A percentile compares a stretch with the other conserved stretches of the same genome.
phyloP scores from a whole-genome alignment of 2,329 filamentous ascomycete genomes.

The Scedosporium minutisporum region DNA sequence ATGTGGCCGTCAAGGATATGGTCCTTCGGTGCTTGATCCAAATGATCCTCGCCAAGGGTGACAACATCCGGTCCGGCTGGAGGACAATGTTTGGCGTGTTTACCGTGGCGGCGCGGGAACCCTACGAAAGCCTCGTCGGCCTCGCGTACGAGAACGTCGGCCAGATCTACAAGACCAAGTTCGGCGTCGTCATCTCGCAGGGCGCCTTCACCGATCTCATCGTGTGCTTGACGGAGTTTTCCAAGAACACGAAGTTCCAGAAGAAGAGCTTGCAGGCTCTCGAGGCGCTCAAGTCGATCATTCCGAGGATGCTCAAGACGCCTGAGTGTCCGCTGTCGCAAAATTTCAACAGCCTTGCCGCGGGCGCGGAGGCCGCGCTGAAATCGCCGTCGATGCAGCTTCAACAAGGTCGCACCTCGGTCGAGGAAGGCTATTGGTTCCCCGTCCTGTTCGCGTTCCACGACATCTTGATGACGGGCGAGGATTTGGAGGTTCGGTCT shows the following conservation, averaged over 20 bases:
- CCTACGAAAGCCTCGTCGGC: slow-evolving; percentile 86
- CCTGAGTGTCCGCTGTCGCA: slow-evolving; percentile 88
- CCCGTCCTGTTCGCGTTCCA: slow-evolving; percentile 97
- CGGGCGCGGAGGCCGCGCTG: slow-evolving; percentile 31
- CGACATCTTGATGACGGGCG: slow-evolving; percentile 97
- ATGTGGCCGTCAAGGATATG: slow-evolving; percentile 94
- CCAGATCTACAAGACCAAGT: slow-evolving; percentile 89
- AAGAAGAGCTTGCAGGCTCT: slow-evolving; percentile 97
- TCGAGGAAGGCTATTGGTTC: slow-evolving; percentile 98
- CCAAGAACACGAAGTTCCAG: slow-evolving; percentile 96
- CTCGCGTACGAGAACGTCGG: slow-evolving; percentile 95
- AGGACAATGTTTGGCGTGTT: slow-evolving; percentile 99
- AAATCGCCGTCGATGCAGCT: slow-evolving; percentile 33
- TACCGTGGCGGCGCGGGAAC: slow-evolving; percentile 86
- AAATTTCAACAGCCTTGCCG: slow-evolving; percentile 31
- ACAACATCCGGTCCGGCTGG: slow-evolving; percentile 97
- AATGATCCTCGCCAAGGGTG: slow-evolving; percentile 95
- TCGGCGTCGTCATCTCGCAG: slow-evolving; percentile 91
- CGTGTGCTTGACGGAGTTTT: slow-evolving; percentile 94
- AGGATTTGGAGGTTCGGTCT: slow-evolving; percentile 90
- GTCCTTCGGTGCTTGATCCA: slow-evolving; percentile 91
- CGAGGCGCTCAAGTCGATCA: slow-evolving; percentile 85
- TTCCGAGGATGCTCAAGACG: slow-evolving; percentile 89
- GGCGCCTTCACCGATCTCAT: slow-evolving; percentile 94
- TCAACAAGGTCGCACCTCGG: slow-evolving; percentile 68